Evolutionary conservation across 805 yeast genomes (phyloP).

Genomic region (Candida quercuum): DNA sequence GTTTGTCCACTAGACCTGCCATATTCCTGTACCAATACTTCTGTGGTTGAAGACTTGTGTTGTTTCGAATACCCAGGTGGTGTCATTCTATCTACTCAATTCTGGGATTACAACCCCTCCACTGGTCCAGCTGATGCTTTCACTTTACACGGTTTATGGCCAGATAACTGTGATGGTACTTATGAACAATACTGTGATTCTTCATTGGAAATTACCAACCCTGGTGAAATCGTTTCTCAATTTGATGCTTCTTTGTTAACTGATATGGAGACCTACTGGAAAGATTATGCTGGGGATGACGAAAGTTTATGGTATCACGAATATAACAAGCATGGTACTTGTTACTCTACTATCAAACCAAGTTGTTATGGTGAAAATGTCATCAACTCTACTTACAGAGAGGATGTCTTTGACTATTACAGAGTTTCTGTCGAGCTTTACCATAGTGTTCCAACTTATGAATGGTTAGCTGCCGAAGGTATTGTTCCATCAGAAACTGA

Average conservation of each 20-base stretch:
- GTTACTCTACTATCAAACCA: slow-evolving; percentile 76
- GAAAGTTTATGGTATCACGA: slow-evolving; percentile 83
- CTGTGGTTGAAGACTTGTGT: slow-evolving; percentile 56
- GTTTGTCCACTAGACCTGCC: slow-evolving; percentile 53
- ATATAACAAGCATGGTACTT: slow-evolving; percentile 91
- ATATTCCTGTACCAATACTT: slow-evolving; percentile 51
- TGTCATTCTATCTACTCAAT: slow-evolving; percentile 75
- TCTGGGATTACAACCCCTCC: slow-evolving; percentile 84
- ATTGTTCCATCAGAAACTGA: slow-evolving; percentile 57
- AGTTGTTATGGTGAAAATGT: slow-evolving; percentile 52
- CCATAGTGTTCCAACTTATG: slow-evolving; percentile 57
- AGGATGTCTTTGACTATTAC: slow-evolving; percentile 64
- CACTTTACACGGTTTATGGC: slow-evolving; percentile 87
- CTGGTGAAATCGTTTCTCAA: slow-evolving; percentile 37
- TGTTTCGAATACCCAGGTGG: slow-evolving; percentile 91
- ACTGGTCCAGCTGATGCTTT: slow-evolving; percentile 66
- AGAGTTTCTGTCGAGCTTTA: slow-evolving; percentile 53
- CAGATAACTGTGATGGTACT: slow-evolving; percentile 80
- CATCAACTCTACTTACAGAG: slow-evolving; percentile 13
- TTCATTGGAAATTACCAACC: slow-evolving; percentile 47
- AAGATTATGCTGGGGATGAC: slow-evolving; percentile 64
- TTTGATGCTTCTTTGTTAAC: slow-evolving; percentile 45
- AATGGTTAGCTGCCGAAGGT: slow-evolving; percentile 62
- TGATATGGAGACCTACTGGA: slow-evolving; percentile 64
- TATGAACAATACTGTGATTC: slow-evolving; percentile 76